Evolutionary conservation across 2,329 filamentous ascomycete species (phyloP), one percentile per base, ranked within the genome.

Genomic region (Curvularia lunata): DNA sequence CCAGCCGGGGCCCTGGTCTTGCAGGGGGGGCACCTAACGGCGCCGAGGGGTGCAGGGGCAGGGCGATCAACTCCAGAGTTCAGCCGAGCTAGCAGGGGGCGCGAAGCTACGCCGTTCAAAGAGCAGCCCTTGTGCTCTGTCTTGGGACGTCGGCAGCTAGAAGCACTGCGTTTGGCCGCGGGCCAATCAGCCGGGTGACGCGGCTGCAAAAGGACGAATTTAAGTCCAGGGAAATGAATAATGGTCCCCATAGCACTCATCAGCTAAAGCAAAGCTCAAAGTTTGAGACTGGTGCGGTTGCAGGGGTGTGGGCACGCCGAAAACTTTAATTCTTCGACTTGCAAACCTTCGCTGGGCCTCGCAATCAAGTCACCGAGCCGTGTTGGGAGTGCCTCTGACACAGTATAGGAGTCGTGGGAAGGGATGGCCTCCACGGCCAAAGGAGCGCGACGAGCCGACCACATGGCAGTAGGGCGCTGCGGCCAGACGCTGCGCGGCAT

Each of bases 221-320:
- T 30, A 30, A 30, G 65, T 45, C 68, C 65, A 62, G 68, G 69
- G 64, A 67, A 59, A 68, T 64, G 67, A 69, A 69, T 68, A 74
- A 72, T 64, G 65, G 48, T 61, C 54, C 54, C 61, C 52, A 61
- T 63, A 41, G 34, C 63, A 61, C 58, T 65, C 64, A 62, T 68
- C 62, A 71, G 63, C 61, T 56, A 64, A 68, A 67, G 67, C 54
- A 64, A 67, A 67, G 66, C 64, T 61, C 64, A 69, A 68, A 70
- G 67, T 71, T 72, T 74, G 72, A 72, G 74, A 74, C 71, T 72
- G 71, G 68, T 69, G 72, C 68, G 62, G 74, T 72, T 68, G 66
- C 72, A 75, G 71, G 72, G 72, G 66, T 70, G 65, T 62, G 70
- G 66, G 60, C 62, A 66, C 65, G 70, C 65, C 68, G 62, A 73